These are phyloP conservation scores for Alternaria burnsii DNA, from an alignment of 2,329 filamentous ascomycete species.

Conservation along the genomic window DNA sequence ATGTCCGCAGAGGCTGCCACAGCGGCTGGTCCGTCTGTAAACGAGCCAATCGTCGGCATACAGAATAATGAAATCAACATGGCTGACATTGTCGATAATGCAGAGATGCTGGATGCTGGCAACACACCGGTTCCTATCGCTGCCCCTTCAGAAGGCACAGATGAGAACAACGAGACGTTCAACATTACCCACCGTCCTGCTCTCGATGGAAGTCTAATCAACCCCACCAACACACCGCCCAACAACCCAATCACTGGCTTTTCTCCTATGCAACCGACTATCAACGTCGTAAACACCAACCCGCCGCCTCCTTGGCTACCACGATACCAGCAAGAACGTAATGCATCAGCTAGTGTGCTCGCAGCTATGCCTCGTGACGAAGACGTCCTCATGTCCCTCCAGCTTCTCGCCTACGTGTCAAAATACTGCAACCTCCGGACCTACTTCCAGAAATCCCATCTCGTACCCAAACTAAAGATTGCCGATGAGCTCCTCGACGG, in stretches of 20 bases:
- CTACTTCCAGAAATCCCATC: slow-evolving; percentile 94
- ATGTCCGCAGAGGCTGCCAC: slow-evolving; percentile 79
- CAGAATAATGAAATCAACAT: slow-evolving; percentile 84
- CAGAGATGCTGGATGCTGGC: slow-evolving; percentile 76
- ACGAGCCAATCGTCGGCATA: slow-evolving; percentile 78
- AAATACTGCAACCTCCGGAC: slow-evolving; percentile 97
- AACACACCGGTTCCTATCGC: slow-evolving; percentile 77
- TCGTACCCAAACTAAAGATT: slow-evolving; percentile 91
- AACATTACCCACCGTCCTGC: slow-evolving; percentile 89
- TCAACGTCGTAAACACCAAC: slow-evolving; percentile 73
- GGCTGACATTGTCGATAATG: slow-evolving; percentile 84
- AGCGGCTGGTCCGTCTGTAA: slow-evolving; percentile 72
- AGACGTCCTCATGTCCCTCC: slow-evolving; percentile 96
- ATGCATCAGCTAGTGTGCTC: slow-evolving; percentile 72
- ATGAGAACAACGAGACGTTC: slow-evolving; percentile 78
- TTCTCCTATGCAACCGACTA: slow-evolving; percentile 74
- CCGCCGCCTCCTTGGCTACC: slow-evolving; percentile 83
- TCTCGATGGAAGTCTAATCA: slow-evolving; percentile 84
- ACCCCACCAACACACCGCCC: slow-evolving; percentile 66
- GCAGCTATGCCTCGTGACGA: slow-evolving; percentile 96
- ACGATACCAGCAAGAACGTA: slow-evolving; percentile 80
- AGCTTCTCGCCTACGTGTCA: slow-evolving; percentile 94
- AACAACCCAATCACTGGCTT: slow-evolving; percentile 73
- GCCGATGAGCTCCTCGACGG: slow-evolving; percentile 86
- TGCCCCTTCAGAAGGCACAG: slow-evolving; percentile 83